Percentiles rank a stretch among this genome's conserved stretches.
These are phyloP conservation scores for Stagonosporopsis rhizophila DNA, from an alignment of 2,329 filamentous ascomycete species.

Conservation along the genomic window DNA sequence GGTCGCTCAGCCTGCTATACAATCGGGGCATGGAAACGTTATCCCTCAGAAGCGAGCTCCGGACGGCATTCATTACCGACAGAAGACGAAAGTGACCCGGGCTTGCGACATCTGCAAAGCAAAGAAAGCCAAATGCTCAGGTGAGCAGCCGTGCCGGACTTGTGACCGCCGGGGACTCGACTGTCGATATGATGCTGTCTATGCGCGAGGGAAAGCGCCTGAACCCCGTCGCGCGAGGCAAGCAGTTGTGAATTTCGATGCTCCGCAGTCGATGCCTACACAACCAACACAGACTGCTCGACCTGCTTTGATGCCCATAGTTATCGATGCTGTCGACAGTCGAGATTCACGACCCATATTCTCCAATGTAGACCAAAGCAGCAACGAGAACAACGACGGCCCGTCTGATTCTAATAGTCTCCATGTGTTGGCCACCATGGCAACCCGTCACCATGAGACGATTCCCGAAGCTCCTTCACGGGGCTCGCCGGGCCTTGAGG, in stretches of 20 bases:
- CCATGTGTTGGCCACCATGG: background rate
- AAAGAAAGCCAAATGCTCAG: conserved; percentile 41
- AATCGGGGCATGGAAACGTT: background rate
- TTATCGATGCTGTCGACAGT: background rate
- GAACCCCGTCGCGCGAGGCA: conserved; percentile 21
- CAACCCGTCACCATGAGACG: background rate
- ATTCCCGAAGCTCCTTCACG: conserved; percentile 28
- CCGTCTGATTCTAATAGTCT: background rate
- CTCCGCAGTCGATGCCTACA: background rate
- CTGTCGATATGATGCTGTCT: conserved; percentile 36
- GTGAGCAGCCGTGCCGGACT: conserved; percentile 36
- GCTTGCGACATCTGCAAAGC: conserved; percentile 43
- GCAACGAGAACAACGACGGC: background rate
- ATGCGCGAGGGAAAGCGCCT: conserved; percentile 36
- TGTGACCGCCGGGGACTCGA: conserved; percentile 25
- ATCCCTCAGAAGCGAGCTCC: conserved; percentile 23
- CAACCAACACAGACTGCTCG: conserved; percentile 2
- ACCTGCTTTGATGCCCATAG: background rate
- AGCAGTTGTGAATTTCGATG: background rate
- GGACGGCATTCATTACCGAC: conserved; percentile 3
- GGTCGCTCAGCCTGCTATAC: background rate
- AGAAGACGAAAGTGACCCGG: conserved; percentile 36
- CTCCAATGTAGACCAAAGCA: background rate
- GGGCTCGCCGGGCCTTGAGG: conserved; percentile 58
- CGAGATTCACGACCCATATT: too few species aligned